phyloP scores from a whole-genome alignment of 2,329 filamentous ascomycete genomes.

The Curvularia sp. region DNA sequence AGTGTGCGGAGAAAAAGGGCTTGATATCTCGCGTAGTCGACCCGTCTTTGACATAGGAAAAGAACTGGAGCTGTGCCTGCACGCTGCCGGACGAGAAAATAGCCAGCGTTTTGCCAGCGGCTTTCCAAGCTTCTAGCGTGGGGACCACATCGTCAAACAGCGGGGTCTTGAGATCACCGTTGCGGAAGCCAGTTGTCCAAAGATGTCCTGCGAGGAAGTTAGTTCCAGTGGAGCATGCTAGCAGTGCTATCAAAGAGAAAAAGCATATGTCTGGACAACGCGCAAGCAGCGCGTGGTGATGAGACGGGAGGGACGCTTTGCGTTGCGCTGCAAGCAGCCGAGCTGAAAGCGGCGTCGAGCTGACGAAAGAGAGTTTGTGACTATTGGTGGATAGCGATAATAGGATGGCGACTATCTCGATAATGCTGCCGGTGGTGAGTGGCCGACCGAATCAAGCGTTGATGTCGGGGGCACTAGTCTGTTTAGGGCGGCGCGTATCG shows the following conservation, averaged over 20 bases:
- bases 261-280: constrained; percentile 6
- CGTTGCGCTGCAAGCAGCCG: background rate
- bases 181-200: constrained; percentile 76
- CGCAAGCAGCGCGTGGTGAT: constrained; percentile 5
- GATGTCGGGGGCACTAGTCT: constrained; percentile 27
- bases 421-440: constrained; percentile 26
- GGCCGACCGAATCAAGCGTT: constrained; percentile 31
- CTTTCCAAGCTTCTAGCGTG: constrained; percentile 66
- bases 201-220: constrained; percentile 63
- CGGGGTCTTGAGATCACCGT: constrained; percentile 72
- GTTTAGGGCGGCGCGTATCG: constrained; percentile 32
- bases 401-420: constrained; percentile 39
- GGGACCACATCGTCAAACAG: constrained; percentile 78
- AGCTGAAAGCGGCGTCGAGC: constrained; percentile 16
- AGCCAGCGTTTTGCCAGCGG: constrained; percentile 64
- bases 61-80: constrained; percentile 80
- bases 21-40: constrained; percentile 53
- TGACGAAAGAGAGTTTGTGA: constrained; percentile 21
- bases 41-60: constrained; percentile 62
- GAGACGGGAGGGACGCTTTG: constrained; percentile 11
- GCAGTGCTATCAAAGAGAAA: constrained; percentile 17
- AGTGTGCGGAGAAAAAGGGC: constrained; percentile 54
- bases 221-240: constrained; percentile 24
- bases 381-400: constrained; percentile 24
- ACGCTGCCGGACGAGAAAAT: constrained; percentile 87